These are phyloP conservation scores for Myxozyma geophila DNA, from an alignment of 805 yeast species.

Conservation along the genomic window DNA sequence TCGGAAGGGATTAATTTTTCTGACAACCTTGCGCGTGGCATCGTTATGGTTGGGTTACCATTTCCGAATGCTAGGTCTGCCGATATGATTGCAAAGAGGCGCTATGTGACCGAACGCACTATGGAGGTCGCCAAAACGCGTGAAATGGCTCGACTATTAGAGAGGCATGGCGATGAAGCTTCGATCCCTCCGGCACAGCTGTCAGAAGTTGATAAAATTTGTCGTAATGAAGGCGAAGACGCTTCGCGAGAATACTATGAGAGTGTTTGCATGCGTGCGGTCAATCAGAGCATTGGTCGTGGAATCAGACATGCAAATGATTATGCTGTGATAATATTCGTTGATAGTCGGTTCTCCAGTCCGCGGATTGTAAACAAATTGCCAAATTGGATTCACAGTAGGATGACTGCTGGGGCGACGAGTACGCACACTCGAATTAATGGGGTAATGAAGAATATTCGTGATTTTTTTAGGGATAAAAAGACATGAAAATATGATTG, in stretches of 20 bases:
- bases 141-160: neutral
- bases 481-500: neutral
- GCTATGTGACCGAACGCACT: conserved; percentile 61
- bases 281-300: conserved; percentile 90
- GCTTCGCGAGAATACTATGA: conserved; percentile 68
- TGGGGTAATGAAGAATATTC: conserved; percentile 8
- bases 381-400: conserved; percentile 73
- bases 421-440: neutral
- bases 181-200: neutral
- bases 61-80: conserved; percentile 85
- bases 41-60: conserved; percentile 85
- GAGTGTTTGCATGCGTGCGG: conserved; percentile 85
- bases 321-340: conserved; percentile 71
- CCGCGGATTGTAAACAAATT: conserved; percentile 59
- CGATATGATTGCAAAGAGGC: conserved; percentile 72
- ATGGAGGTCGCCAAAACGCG: conserved; percentile 49
- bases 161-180: neutral
- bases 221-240: conserved; percentile 51
- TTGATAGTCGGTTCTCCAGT: conserved; percentile 65
- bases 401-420: conserved; percentile 36
- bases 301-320: conserved; percentile 85
- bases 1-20: conserved; percentile 94
- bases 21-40: conserved; percentile 84
- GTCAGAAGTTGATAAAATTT: conserved; percentile 44
- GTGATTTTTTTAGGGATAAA: conserved; percentile 19